Evolutionary conservation across 306 rosid genomes (phyloP), one percentile per base, ranked within the genome.

Genomic region (Pterocarpus macrocarpus): DNA sequence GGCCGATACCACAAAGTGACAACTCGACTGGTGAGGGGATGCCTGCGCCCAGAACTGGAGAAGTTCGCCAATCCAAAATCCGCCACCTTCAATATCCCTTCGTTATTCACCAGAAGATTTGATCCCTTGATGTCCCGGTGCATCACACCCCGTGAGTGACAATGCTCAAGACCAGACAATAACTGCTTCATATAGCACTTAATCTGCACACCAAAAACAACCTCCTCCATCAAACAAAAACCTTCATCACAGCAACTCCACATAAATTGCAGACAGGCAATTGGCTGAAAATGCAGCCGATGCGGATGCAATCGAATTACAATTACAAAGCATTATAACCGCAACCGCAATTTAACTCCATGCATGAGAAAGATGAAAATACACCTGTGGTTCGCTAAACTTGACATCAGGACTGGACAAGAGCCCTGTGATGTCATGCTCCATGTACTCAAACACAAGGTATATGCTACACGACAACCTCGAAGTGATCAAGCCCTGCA

Each of bases 1-100:
- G 98, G 98, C 14, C 97, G 97, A 75, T 95, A 95, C 98, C 98
- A 95, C 72, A 95, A 76, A 22, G 97, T 95, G 83, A 95, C 94
- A 55, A 95, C 98, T 1, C 97, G 94, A 68, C 93, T 95, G 15
- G 98, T 92, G 53, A 95, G 89, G 41, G 97, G 97, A 61, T 91
- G 97, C 61, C 52, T 80, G 50, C 81, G 85, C 78, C 89, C 88
- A 28, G 80, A 64, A 81, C 53, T 84, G 64, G 75, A 82, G 82
- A 88, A 92, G 84, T 95, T 95, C 7, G 97, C 97, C 87, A 95
- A 82, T 69, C 98, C 97, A 80, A 95, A 95, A 92, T 95, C 98
- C 47, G 97, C 97, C 79, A 95, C 90, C 87, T 95, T 95, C 73
- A 92, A 70, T 71, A 90, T 77, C 44, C 98, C 98, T 61, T 92